Evolutionary conservation across 805 yeast species (phyloP).

Genomic region (Candida endomychidarum): DNA sequence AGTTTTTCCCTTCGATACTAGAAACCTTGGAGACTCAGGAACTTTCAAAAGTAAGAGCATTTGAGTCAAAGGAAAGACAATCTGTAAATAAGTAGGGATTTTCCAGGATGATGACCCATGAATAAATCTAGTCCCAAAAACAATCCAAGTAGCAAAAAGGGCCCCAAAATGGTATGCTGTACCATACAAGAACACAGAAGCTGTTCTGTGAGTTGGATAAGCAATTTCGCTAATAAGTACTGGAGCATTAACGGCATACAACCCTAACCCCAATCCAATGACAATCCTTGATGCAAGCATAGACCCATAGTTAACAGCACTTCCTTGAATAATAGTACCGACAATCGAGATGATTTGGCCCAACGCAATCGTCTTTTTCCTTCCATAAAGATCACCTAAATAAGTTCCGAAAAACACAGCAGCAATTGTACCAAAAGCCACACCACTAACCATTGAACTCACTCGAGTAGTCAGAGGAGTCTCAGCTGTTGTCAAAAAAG

Average conservation of each 20-base stretch:
- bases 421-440: conserved; percentile 37
- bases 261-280: conserved; percentile 44
- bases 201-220: conserved; percentile 44
- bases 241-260: conserved; percentile 44
- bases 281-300: conserved; percentile 47
- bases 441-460: conserved; percentile 42
- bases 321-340: conserved; percentile 38
- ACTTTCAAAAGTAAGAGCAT: conserved; percentile 30
- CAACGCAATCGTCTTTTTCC: conserved; percentile 27
- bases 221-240: conserved; percentile 48
- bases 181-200: conserved; percentile 45
- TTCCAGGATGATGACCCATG: conserved; percentile 47
- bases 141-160: conserved; percentile 46
- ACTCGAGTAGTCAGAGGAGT: conserved; percentile 11
- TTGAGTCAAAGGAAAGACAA: conserved; percentile 44
- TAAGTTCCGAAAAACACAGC: conserved; percentile 25
- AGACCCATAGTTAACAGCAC: conserved; percentile 29
- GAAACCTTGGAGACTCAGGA: conserved; percentile 51
- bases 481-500: neutral
- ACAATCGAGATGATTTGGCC: conserved; percentile 25
- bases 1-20: conserved; percentile 37
- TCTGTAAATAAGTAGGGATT: conserved; percentile 52
- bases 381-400: conserved; percentile 35
- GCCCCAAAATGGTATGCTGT: conserved; percentile 53
- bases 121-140: conserved; percentile 15